Conservation (phyloP, 2,329 filamentous ascomycete species). For the Cercospora janseana region DNA sequence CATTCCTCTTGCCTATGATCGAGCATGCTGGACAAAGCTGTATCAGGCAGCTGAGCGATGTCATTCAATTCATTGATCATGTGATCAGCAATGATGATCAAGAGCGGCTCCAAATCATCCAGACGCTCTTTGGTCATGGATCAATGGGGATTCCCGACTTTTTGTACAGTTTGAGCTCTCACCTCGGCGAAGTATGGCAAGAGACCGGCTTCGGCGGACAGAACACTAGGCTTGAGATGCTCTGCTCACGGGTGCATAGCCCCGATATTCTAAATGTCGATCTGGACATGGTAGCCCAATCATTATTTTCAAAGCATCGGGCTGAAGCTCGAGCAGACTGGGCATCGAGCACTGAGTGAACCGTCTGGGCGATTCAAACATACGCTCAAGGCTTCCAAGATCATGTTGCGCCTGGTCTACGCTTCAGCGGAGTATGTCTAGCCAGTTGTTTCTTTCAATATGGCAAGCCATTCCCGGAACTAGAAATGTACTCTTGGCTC, state of each 20-base stretch:
- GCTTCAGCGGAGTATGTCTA: not conserved
- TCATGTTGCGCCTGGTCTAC: not conserved
- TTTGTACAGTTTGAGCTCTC: not conserved
- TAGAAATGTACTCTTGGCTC: not conserved
- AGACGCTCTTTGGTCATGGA: not conserved
- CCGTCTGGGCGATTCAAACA: not conserved
- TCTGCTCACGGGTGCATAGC: not conserved
- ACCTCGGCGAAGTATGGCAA: not conserved
- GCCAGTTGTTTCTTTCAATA: not conserved
- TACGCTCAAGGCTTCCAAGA: not conserved
- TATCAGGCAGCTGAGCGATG: not conserved
- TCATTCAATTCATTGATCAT: conserved; percentile 3
- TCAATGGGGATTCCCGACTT: not conserved
- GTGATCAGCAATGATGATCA: not conserved
- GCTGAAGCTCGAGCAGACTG: not conserved
- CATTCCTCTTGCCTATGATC: not conserved
- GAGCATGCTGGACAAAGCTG: not conserved
- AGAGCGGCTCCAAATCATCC: not conserved
- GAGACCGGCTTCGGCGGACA: not conserved
- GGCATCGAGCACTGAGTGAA: not conserved
- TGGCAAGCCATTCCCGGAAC: not conserved
- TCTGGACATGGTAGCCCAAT: not conserved
- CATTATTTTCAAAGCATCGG: too few relatives aligned
- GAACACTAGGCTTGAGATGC: not conserved
- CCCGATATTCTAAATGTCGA: not conserved